Conservation (phyloP, 371 early-diverging fungal species). For the Dinochytrium kinnereticum region DNA sequence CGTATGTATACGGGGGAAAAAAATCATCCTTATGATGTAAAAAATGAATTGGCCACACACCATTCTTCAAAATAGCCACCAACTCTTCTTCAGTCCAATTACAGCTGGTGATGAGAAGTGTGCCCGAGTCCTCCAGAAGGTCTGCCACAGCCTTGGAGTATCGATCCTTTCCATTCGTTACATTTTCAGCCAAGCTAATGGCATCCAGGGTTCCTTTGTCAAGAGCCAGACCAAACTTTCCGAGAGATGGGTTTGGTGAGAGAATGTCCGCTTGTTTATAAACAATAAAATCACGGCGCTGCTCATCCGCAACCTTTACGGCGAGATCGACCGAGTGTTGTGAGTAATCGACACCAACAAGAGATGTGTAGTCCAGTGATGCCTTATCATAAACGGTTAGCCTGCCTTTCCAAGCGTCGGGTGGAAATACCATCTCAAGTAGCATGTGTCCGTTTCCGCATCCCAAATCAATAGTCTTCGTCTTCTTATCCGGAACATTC, state of each 20-base stretch:
- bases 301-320: slow-evolving; percentile 55
- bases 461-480: slow-evolving; percentile 79
- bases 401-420: neutral
- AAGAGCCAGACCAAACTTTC: slow-evolving; percentile 67
- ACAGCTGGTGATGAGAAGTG: slow-evolving; percentile 87
- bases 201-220: slow-evolving; percentile 97
- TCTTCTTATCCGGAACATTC: slow-evolving; percentile 36
- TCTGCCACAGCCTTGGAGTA: slow-evolving; percentile 44
- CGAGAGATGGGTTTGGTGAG: slow-evolving; percentile 6
- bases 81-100: slow-evolving; percentile 93
- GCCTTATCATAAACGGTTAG: neutral
- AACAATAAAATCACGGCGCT: slow-evolving; percentile 22
- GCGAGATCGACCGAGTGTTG: slow-evolving; percentile 75
- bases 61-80: slow-evolving; percentile 61
- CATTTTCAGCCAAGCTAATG: slow-evolving; percentile 64
- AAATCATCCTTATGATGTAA: neutral
- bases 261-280: slow-evolving; percentile 61
- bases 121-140: slow-evolving; percentile 58
- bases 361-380: slow-evolving; percentile 63
- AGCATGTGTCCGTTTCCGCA: slow-evolving; percentile 93
- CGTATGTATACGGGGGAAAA: neutral
- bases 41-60: slow-evolving; percentile 46
- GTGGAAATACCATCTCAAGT: slow-evolving; percentile 59
- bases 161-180: neutral
- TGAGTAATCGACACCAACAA: slow-evolving; percentile 89